Conservation (phyloP, 2,329 filamentous ascomycete species). For the Dothistroma septosporum region DNA sequence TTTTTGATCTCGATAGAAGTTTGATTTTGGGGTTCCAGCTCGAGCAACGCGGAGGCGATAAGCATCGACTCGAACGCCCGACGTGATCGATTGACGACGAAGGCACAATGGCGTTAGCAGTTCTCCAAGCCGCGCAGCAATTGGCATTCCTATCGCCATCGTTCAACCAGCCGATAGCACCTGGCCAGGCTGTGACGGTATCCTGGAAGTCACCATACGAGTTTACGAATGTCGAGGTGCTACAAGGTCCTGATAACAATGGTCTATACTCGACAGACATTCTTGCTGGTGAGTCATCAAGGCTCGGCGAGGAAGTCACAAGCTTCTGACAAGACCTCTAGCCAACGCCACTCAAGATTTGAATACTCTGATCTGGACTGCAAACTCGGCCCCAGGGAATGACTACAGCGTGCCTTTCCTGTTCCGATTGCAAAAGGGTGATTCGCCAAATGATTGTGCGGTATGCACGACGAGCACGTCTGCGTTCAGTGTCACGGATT, state of each 20-base stretch:
- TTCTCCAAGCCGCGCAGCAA: slow-evolving; percentile 11
- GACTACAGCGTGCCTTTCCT: slow-evolving; percentile 7
- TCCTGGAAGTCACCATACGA: slow-evolving; percentile 17
- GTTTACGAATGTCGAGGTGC: slow-evolving; percentile 15
- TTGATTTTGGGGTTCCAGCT: too few relatives aligned
- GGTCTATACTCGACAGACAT: slow-evolving; percentile 12
- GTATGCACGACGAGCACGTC: slow-evolving; percentile 11
- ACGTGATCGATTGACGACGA: background rate
- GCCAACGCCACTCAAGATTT: slow-evolving; percentile 8
- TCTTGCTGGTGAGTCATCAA: slow-evolving; percentile 12
- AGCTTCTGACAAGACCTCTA: background rate
- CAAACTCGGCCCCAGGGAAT: slow-evolving; percentile 4
- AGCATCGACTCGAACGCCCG: background rate
- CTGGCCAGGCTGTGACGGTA: slow-evolving; percentile 11
- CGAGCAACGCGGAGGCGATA: too few relatives aligned
- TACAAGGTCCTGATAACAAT: slow-evolving; percentile 11
- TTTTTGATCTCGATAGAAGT: too few relatives aligned
- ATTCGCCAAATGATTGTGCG: slow-evolving; percentile 15
- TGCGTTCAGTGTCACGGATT: slow-evolving; percentile 4
- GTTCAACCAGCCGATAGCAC: background rate
- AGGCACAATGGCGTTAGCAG: slow-evolving; percentile 7
- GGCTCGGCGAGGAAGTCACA: background rate
- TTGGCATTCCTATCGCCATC: slow-evolving; percentile 11
- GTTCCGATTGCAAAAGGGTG: slow-evolving; percentile 19
- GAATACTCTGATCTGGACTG: slow-evolving; percentile 12